A percentile compares a stretch with the other conserved stretches of the same genome.
Conservation (phyloP, 116 monocot species). For the Papilionanthe hybrid region DNA sequence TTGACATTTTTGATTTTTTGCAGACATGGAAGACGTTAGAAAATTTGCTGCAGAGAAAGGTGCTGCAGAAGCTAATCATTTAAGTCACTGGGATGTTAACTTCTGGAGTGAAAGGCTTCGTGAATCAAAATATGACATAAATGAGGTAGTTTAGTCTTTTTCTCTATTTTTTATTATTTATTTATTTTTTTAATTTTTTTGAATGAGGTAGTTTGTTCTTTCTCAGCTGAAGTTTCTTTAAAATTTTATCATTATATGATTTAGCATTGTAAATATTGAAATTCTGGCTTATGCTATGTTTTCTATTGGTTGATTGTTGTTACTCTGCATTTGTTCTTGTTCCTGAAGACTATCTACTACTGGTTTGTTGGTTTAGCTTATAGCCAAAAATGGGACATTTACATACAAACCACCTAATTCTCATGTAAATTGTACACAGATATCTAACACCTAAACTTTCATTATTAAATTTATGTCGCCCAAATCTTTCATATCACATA, state of each 20-base stretch:
- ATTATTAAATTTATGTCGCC: no score
- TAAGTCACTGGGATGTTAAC: slow-evolving; percentile 81
- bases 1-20: slow-evolving; percentile 11
- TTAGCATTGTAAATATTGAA: background rate
- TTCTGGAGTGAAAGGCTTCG: slow-evolving; percentile 90
- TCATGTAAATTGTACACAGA: no score
- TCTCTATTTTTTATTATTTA: no score
- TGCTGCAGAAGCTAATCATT: slow-evolving; percentile 68
- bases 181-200: slow-evolving; percentile 13
- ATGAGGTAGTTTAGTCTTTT: slow-evolving; percentile 48
- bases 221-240: background rate
- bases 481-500: no score
- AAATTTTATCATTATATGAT: background rate
- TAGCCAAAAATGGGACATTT: background rate
- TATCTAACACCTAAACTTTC: no score
- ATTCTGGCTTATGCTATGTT: background rate
- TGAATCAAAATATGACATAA: slow-evolving; percentile 88
- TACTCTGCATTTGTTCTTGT: background rate
- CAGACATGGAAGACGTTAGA: slow-evolving; percentile 90
- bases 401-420: no score
- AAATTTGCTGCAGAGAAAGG: slow-evolving; percentile 63
- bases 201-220: slow-evolving; percentile 55
- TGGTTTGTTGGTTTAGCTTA: background rate
- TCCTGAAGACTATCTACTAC: background rate
- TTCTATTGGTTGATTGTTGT: background rate